Evolutionary conservation across 441 rosid genomes (phyloP).

Genomic region (Sinapis alba): DNA sequence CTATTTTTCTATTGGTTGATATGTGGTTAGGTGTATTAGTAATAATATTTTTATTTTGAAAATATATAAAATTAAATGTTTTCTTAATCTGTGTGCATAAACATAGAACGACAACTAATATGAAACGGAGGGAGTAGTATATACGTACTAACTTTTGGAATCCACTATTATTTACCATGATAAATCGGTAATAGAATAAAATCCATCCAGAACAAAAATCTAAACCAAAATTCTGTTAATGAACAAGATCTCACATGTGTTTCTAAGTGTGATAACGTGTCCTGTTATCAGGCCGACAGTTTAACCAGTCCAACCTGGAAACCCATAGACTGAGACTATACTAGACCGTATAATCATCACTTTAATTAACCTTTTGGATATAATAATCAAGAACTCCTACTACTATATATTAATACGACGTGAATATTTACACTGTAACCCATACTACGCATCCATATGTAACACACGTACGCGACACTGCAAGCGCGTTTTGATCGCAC

Average conservation of each 20-base stretch:
- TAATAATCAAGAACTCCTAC: conserved; percentile 12
- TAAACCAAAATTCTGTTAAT: not conserved
- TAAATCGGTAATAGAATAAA: not conserved
- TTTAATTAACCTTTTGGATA: conserved; percentile 21
- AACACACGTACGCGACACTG: conserved; percentile 25
- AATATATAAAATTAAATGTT: too few relatives aligned
- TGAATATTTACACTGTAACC: conserved; percentile 14
- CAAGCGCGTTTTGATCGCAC: conserved; percentile 28
- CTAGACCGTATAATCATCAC: conserved; percentile 26
- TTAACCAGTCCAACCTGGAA: conserved; percentile 33
- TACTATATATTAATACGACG: not conserved
- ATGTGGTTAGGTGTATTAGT: too few relatives aligned
- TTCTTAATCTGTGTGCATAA: too few relatives aligned
- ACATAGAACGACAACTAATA: too few relatives aligned
- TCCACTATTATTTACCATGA: not conserved
- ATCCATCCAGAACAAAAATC: not conserved
- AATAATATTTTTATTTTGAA: too few relatives aligned
- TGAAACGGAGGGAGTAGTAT: too few relatives aligned
- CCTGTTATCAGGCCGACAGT: conserved; percentile 20
- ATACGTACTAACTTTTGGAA: not conserved
- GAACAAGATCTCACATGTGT: conserved; percentile 10
- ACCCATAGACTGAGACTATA: conserved; percentile 10
- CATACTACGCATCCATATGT: conserved; percentile 30
- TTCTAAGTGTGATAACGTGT: conserved; percentile 26
- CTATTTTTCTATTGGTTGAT: too few relatives aligned